Conservation (phyloP, 2,329 filamentous ascomycete genomes). For the Fusarium subglutinans region DNA sequence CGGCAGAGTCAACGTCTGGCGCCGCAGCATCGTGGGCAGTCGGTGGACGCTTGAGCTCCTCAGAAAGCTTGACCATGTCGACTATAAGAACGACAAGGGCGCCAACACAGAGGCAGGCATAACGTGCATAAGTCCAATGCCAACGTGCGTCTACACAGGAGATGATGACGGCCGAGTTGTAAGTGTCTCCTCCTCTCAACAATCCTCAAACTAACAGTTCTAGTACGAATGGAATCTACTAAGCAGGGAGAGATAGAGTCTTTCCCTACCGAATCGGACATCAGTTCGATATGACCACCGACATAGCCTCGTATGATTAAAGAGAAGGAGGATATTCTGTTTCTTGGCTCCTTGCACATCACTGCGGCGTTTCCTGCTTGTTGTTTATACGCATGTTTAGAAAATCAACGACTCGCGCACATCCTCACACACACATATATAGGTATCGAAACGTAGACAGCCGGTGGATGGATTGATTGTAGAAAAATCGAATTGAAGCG, state of each 20-base stretch:
- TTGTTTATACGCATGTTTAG: conserved; percentile 25
- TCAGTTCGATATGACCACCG: conserved; percentile 29
- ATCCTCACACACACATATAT: conserved; percentile 21
- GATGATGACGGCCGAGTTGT: conserved; percentile 94
- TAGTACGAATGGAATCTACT: conserved; percentile 72
- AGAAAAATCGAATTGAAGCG: conserved; percentile 42
- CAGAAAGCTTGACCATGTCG: conserved; percentile 82
- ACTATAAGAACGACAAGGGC: conserved; percentile 69
- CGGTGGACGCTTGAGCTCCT: conserved; percentile 82
- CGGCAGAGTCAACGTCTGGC: conserved; percentile 85
- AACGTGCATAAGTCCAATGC: conserved; percentile 85
- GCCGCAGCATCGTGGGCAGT: conserved; percentile 63
- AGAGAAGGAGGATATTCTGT: conserved; percentile 1
- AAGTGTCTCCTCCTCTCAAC: conserved; percentile 31
- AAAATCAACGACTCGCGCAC: conserved; percentile 24
- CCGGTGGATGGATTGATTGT: conserved; percentile 8
- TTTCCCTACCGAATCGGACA: conserved; percentile 36
- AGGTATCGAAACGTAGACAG: conserved; percentile 22
- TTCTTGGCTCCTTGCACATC: conserved; percentile 24
- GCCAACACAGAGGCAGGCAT: conserved; percentile 74
- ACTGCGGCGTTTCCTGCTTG: conserved; percentile 23
- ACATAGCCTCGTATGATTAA: conserved; percentile 21
- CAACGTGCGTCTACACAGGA: conserved; percentile 87
- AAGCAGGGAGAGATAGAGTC: conserved; percentile 64
- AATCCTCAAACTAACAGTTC: conserved; percentile 8